These are phyloP conservation scores for Alternaria gaisen DNA, from an alignment of 2,329 filamentous ascomycete species.

Conservation along the genomic window DNA sequence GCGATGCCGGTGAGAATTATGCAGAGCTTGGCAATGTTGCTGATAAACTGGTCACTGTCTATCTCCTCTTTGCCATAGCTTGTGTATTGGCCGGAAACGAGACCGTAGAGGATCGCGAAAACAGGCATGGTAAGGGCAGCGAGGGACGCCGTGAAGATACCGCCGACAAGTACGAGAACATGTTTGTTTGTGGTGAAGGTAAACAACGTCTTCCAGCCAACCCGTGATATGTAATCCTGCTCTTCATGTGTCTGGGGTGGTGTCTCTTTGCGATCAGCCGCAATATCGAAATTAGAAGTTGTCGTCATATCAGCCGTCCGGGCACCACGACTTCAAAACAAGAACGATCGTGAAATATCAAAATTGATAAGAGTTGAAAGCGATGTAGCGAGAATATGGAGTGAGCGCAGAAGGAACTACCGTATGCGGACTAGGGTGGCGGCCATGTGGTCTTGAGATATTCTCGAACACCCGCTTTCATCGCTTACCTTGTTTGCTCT, in stretches of 20 bases:
- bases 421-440: slow-evolving; percentile 28
- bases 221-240: slow-evolving; percentile 26
- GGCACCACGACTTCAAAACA: not conserved
- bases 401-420: slow-evolving; percentile 26
- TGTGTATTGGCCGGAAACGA: slow-evolving; percentile 76
- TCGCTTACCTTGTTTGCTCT: slow-evolving; percentile 38
- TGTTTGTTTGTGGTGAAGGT: slow-evolving; percentile 74
- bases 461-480: slow-evolving; percentile 16
- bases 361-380: slow-evolving; percentile 8
- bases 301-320: slow-evolving; percentile 24
- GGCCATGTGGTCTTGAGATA: slow-evolving; percentile 5
- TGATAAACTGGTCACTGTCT: slow-evolving; percentile 61
- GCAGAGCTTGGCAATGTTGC: slow-evolving; percentile 67
- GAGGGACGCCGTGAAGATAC: slow-evolving; percentile 64
- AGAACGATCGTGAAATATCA: not conserved
- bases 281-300: slow-evolving; percentile 17
- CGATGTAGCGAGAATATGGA: slow-evolving; percentile 7
- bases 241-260: slow-evolving; percentile 28
- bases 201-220: slow-evolving; percentile 70
- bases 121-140: slow-evolving; percentile 71
- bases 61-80: slow-evolving; percentile 67
- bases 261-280: slow-evolving; percentile 25
- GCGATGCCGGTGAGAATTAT: slow-evolving; percentile 71
- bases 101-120: slow-evolving; percentile 75
- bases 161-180: slow-evolving; percentile 62